Evolutionary conservation across 1,284 basidiomycete species (phyloP).

Genomic region (Ustilago sp.): DNA sequence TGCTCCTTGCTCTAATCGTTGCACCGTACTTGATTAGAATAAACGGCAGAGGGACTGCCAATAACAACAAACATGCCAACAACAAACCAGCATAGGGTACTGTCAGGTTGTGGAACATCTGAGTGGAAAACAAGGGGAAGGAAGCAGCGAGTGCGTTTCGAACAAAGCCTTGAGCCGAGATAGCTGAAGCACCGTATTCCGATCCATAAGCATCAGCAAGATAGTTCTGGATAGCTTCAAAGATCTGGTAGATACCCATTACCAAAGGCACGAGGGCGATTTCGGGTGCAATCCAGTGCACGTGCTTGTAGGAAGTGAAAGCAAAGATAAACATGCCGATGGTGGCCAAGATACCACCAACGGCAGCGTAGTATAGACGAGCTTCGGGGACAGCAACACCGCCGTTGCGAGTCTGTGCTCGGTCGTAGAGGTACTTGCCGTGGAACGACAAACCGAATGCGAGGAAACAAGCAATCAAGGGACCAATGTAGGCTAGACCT

Average conservation of each 20-base stretch:
- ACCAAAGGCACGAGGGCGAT: constrained; percentile 57
- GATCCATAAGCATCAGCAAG: constrained; percentile 51
- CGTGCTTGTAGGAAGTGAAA: constrained; percentile 58
- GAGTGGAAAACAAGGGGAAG: constrained; percentile 57
- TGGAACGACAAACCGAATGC: constrained; percentile 62
- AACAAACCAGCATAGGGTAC: constrained; percentile 54
- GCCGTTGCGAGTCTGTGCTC: constrained; percentile 45
- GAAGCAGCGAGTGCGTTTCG: constrained; percentile 55
- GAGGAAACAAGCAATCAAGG: constrained; percentile 64
- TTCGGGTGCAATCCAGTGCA: constrained; percentile 59
- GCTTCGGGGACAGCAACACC: constrained; percentile 61
- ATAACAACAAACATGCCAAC: constrained; percentile 47
- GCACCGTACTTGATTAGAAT: constrained; percentile 58
- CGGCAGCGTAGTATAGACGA: constrained; percentile 57
- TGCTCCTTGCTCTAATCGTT: constrained; percentile 51
- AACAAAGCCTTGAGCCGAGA: constrained; percentile 58
- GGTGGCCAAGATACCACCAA: constrained; percentile 51
- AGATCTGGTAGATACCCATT: constrained; percentile 61
- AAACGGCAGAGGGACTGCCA: constrained; percentile 59
- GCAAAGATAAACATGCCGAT: constrained; percentile 63
- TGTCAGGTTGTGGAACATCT: constrained; percentile 59
- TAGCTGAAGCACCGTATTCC: constrained; percentile 55
- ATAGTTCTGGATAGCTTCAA: constrained; percentile 59
- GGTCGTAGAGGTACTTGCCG: constrained; percentile 57
- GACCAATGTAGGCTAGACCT: constrained; percentile 68